These are phyloP conservation scores for Quercus mongolica DNA, from an alignment of 306 rosid genomes.

Conservation along the genomic window DNA sequence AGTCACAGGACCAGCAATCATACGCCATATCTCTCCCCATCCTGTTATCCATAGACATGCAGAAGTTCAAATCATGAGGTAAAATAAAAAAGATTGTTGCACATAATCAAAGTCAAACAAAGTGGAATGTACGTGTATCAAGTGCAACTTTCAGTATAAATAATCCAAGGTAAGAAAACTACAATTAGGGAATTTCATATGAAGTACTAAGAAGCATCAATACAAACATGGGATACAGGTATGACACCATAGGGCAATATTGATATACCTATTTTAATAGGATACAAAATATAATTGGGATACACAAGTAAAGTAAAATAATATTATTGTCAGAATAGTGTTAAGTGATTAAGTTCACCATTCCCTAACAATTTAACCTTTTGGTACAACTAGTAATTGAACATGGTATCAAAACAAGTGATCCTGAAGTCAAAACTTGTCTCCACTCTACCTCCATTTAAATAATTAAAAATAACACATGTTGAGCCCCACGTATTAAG, in stretches of 20 bases:
- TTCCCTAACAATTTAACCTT: too few relatives aligned
- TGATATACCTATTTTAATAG: neutral
- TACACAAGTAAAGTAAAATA: too few relatives aligned
- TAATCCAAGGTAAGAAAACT: neutral
- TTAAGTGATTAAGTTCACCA: too few relatives aligned
- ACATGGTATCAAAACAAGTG: too few relatives aligned
- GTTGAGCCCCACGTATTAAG: too few relatives aligned
- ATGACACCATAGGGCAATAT: neutral
- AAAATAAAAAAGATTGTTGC: neutral
- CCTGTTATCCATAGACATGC: conserved; percentile 39
- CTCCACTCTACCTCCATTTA: too few relatives aligned
- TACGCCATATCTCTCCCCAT: conserved; percentile 85
- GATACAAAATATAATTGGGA: too few relatives aligned
- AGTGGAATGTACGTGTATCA: neutral
- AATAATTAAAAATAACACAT: too few relatives aligned
- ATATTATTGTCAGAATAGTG: too few relatives aligned
- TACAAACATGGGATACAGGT: conserved; percentile 8
- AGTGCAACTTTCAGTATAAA: conserved; percentile 6
- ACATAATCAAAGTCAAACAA: neutral
- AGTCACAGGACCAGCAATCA: conserved; percentile 92
- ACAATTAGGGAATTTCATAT: neutral
- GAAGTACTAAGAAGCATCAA: conserved; percentile 9
- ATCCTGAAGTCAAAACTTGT: too few relatives aligned
- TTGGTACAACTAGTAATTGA: too few relatives aligned
- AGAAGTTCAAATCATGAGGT: conserved; percentile 17